Base-by-base conservation (phyloP, 73 alveolate genomes). In the Tetrahymena thermophila region DNA sequence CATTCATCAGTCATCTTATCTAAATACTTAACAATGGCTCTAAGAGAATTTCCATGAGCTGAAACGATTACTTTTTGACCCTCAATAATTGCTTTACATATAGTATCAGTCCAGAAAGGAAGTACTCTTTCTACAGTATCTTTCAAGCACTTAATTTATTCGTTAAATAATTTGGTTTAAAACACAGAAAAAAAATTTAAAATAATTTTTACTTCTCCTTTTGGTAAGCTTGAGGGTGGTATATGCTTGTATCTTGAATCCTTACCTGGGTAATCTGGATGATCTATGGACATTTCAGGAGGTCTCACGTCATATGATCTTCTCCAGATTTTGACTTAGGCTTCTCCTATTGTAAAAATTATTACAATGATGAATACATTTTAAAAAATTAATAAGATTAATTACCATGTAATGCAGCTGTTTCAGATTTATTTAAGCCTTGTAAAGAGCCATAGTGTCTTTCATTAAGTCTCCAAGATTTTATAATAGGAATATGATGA, bases 31-130 rank as follows among this genome's bases (percentile, higher is more conserved):
- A 99, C 99, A 50, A 99, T 97, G 84, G 99, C 99, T 96, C 99
- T 98, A 89, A 99, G 96, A 50, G 99, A 98, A 97, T 99, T 97
- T 38, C 99, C 99, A 95, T 99, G 99, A 35, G 99, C 99, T 34
- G 98, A 99, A 44, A 99, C 99, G 57, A 99, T 96, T 57, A 98
- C 99, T 56, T 96, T 96, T 94, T 96, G 96, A 34, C 99, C 99
- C 8, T 96, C 97, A 94, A 97, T 96, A 93, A 99, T 95, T 38
- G 95, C 98, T 37, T 99, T 98, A 15, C 99, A 97, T 85, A 99
- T 99, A 25, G 97, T 95, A 93, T 98, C 99, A 93, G 97, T 97
- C 99, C 99, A 99, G 96, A 93, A 98, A 14, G 99, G 99, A 95
- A 98, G 96, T 58, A 98, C 99, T 94, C 99, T 98, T 16, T 96